These are phyloP conservation scores for Sugiyamaella pinicola DNA, from an alignment of 1,139 yeast species.

Conservation along the genomic window DNA sequence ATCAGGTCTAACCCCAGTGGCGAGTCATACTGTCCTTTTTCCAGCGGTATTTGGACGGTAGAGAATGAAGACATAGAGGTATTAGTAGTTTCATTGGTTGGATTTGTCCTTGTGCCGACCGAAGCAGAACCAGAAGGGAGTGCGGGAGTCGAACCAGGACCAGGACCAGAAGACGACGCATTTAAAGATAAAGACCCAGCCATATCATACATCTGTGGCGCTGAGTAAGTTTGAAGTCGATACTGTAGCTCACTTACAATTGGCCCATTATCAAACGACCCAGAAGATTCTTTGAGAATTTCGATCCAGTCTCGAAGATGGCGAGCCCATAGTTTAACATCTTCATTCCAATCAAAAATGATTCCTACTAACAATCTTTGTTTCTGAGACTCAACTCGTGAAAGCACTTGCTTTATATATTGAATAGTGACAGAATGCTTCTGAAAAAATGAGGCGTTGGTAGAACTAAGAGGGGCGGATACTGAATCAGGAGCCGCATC, in stretches of 20 bases:
- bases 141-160: too few relatives aligned
- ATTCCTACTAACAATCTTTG: constrained; percentile 27
- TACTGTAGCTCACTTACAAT: constrained; percentile 24
- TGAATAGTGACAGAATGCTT: constrained; percentile 10
- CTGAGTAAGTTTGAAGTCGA: constrained; percentile 30
- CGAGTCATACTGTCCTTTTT: constrained; percentile 39
- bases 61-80: constrained; percentile 11
- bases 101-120: not conserved
- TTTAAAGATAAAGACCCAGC: not conserved
- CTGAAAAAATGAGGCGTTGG: not conserved
- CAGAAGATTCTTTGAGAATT: constrained; percentile 24
- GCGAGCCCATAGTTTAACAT: constrained; percentile 29
- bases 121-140: too few relatives aligned
- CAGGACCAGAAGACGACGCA: too few relatives aligned
- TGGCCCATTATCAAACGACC: constrained; percentile 19
- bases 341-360: constrained; percentile 34
- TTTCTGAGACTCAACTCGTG: constrained; percentile 11
- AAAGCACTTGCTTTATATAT: constrained; percentile 11
- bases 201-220: constrained; percentile 18
- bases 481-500: not conserved
- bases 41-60: constrained; percentile 38
- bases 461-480: too few relatives aligned
- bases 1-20: constrained; percentile 42
- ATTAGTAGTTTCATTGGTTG: constrained; percentile 11
- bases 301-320: constrained; percentile 32